Evolutionary conservation across 495 filamentous ascomycete genomes (phyloP).

Genomic region (Chaetomium fimeti): DNA sequence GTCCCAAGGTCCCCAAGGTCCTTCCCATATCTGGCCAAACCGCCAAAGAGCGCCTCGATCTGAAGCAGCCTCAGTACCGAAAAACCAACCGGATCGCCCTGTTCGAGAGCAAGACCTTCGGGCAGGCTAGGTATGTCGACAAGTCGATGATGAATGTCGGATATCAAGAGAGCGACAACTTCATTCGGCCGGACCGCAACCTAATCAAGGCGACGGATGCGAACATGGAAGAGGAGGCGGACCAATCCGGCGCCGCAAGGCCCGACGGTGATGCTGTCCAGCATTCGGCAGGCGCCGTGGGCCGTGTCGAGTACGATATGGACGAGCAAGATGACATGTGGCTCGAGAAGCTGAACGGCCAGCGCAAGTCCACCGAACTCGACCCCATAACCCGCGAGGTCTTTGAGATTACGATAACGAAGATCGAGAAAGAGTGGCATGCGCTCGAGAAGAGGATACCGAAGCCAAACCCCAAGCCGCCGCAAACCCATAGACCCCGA

Average conservation of each 20-base stretch:
- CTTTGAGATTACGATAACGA: constrained; percentile 97
- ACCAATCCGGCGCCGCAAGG: constrained; percentile 52
- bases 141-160: constrained; percentile 90
- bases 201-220: constrained; percentile 74
- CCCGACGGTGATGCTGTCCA: constrained; percentile 58
- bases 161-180: constrained; percentile 91
- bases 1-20: constrained; percentile 48
- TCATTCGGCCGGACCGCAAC: constrained; percentile 69
- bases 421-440: constrained; percentile 98
- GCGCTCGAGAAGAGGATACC: constrained; percentile 93
- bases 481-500: constrained; percentile 82
- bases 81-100: constrained; percentile 54
- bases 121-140: constrained; percentile 66
- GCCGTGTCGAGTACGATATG: constrained; percentile 98
- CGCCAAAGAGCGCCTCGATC: constrained; percentile 58
- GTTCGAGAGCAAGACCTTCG: constrained; percentile 56
- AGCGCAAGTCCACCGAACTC: constrained; percentile 66
- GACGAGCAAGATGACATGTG: constrained; percentile 98
- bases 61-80: constrained; percentile 58
- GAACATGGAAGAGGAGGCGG: constrained; percentile 79
- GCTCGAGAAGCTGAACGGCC: constrained; percentile 79
- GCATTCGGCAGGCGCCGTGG: constrained; percentile 48
- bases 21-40: constrained; percentile 56
- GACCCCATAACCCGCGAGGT: constrained; percentile 85
- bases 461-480: constrained; percentile 92